Conservation (phyloP, 306 rosid species). For the Quercus robur region DNA sequence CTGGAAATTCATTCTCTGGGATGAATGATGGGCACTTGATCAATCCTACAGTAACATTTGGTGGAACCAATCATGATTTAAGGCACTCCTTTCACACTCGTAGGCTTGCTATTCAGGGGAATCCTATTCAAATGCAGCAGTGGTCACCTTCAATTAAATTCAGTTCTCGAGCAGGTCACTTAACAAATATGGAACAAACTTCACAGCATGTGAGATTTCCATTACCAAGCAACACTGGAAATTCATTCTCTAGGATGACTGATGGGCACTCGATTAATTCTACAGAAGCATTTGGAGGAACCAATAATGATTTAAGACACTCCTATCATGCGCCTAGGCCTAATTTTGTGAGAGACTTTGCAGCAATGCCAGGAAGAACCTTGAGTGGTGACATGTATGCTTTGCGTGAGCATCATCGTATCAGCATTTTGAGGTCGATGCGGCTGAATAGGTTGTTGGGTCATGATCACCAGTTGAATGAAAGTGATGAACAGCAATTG, state of each 20-base stretch:
- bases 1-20: too few relatives aligned
- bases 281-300: conserved; percentile 7
- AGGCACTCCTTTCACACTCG: too few relatives aligned
- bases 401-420: neutral
- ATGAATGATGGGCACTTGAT: too few relatives aligned
- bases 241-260: neutral
- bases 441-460: neutral
- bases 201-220: neutral
- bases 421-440: neutral
- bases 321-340: neutral
- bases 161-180: neutral
- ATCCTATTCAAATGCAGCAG: too few relatives aligned
- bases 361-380: neutral
- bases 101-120: too few relatives aligned
- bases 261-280: neutral
- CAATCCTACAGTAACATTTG: too few relatives aligned
- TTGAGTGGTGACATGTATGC: neutral
- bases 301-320: neutral
- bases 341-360: neutral
- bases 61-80: too few relatives aligned
- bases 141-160: too few relatives aligned
- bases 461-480: neutral
- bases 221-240: neutral
- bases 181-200: neutral
- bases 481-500: neutral